Base-by-base conservation (phyloP, 2,329 filamentous ascomycete genomes). In the Diaporthe amygdali region DNA sequence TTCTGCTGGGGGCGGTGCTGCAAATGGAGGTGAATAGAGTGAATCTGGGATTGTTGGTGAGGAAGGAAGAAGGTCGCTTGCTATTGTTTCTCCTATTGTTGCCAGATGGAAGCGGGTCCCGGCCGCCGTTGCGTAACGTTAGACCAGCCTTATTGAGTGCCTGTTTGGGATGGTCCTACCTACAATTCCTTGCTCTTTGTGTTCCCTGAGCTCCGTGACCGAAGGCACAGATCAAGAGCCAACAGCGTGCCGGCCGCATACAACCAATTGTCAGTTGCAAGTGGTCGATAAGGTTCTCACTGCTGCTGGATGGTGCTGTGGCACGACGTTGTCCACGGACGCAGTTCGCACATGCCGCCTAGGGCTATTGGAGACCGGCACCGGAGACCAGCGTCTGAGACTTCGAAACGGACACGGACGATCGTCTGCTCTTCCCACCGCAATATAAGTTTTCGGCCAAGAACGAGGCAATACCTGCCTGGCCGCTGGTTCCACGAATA, bases 11-110 rank as follows among this genome's bases (percentile, higher is more conserved):
- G 30, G 14, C 20, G 20, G 54, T n/a, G 37, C 51, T 63, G 54
- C 44, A 66, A 68, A 47, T 68, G 71, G 63, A 15, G 20, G 10
- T 71, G 71, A 71, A 68, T 68, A 49, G 54, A 14, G 12, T 30
- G 37, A 12, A 34, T 22, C 34, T 49, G 61, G 17, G 46, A 67
- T 72, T 72, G 69, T 72, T 64, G 27, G 15, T 37, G 20, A 2
- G 41, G 41, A 49, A 55, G 32, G 46, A 14, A 22, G 52, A 37
- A 39, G 14, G 3, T 22, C 9, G 9, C 59, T 70, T 73, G 37
- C 66, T 59, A 73, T 73, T 72, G 72, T 73, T 32, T 44, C 66
- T 63, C 37, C 54, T 37, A 70, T 73, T 72, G 72, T 73, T 17
- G 47, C 17, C 37, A 41, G 34, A 44, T 68, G 52, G 46, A 54